Conservation (phyloP, 2,329 filamentous ascomycete genomes). For the Calonectria naviculata region DNA sequence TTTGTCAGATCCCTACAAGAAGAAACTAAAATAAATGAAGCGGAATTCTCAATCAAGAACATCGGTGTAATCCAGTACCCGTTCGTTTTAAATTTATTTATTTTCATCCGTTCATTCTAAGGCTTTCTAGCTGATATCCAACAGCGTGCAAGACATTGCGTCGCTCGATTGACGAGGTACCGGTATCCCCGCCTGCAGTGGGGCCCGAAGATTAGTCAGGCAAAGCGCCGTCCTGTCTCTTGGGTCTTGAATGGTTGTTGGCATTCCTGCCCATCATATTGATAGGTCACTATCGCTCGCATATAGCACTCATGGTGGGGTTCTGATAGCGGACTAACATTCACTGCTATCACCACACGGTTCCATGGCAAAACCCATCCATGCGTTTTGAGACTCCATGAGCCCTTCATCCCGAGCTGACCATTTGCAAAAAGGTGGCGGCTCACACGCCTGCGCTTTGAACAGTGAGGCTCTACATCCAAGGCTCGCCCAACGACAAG, state of each 20-base stretch:
- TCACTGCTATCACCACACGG: conserved; percentile 27
- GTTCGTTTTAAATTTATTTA: not conserved
- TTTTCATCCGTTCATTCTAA: not conserved
- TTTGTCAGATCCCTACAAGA: not conserved
- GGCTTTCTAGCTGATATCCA: not conserved
- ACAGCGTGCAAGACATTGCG: not conserved
- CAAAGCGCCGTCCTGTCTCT: conserved; percentile 9
- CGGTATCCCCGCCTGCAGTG: conserved; percentile 7
- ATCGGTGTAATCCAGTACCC: not conserved
- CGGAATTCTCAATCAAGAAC: not conserved
- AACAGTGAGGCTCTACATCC: conserved; percentile 19
- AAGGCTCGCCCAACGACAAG: not conserved
- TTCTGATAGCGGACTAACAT: conserved; percentile 19
- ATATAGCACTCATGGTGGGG: not conserved
- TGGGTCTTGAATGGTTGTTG: conserved; percentile 17
- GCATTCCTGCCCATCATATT: not conserved
- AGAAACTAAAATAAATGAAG: not conserved
- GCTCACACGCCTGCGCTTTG: conserved; percentile 32
- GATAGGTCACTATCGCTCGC: conserved; percentile 14
- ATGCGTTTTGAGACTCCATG: conserved; percentile 41
- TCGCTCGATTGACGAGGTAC: conserved; percentile 2
- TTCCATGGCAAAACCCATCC: conserved; percentile 42
- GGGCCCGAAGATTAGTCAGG: conserved; percentile 20
- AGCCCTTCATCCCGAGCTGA: conserved; percentile 39
- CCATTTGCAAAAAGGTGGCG: conserved; percentile 33